Percentiles rank a stretch among this genome's conserved stretches.
Evolutionary conservation across 1,139 yeast species (phyloP).

Genomic region (Candida pseudocylindracea): DNA sequence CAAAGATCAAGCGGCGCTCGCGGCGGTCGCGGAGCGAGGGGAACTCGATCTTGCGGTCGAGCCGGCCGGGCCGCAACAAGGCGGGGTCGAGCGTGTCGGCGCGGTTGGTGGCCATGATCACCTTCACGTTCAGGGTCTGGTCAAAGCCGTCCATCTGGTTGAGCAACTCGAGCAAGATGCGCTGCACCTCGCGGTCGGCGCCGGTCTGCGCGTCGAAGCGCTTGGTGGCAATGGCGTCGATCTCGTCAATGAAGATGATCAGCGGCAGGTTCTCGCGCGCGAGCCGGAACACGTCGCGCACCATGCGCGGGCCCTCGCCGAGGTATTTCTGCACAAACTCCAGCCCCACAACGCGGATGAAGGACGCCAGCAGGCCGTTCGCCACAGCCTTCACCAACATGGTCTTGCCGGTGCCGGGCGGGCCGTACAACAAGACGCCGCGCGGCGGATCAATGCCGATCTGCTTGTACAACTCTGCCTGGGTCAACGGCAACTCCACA

Average conservation of each 20-base stretch:
- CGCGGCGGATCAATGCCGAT: constrained; percentile 99
- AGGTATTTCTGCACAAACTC: constrained; percentile 95
- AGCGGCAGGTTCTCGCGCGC: constrained; percentile 97
- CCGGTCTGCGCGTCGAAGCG: constrained; percentile 99
- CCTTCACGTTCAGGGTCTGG: constrained; percentile 87
- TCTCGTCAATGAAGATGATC: constrained; percentile 91
- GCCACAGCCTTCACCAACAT: constrained; percentile 99
- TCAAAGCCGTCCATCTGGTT: constrained; percentile 99
- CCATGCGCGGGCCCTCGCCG: constrained; percentile 99
- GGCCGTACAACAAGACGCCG: constrained; percentile 92
- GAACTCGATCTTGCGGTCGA: constrained; percentile 94
- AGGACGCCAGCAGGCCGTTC: constrained; percentile 84
- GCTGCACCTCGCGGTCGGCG: constrained; percentile 98
- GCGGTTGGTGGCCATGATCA: constrained; percentile 97
- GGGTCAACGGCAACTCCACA: constrained; percentile 84
- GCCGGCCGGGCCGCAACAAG: constrained; percentile 89
- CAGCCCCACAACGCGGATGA: constrained; percentile 92
- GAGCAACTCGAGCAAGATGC: constrained; percentile 83
- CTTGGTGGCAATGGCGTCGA: constrained; percentile 97
- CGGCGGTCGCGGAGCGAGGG: constrained; percentile 91
- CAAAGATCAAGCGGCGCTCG: constrained; percentile 88
- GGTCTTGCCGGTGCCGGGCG: constrained; percentile 99
- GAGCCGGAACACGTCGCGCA: constrained; percentile 87
- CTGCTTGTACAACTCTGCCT: constrained; percentile 87
- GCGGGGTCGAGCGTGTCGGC: constrained; percentile 98